A percentile compares a stretch with the other conserved stretches of the same genome.
Conservation (phyloP, 352 stramenopile genomes). For the Peronospora farinosa region DNA sequence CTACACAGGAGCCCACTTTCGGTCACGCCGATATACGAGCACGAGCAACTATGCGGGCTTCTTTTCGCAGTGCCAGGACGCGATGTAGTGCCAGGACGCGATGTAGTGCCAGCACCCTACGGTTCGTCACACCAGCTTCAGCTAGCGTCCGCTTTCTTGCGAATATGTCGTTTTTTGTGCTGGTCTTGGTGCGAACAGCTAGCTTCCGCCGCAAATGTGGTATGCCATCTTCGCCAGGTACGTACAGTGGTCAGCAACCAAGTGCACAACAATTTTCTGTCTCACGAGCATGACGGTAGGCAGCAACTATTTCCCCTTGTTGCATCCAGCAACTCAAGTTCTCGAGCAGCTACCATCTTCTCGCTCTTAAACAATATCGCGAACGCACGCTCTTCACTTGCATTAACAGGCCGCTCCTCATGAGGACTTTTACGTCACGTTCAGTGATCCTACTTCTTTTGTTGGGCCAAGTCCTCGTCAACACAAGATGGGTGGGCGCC, state of each 20-base stretch:
- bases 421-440: slow-evolving; percentile 72
- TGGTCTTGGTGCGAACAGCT: slow-evolving; percentile 33
- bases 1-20: slow-evolving; percentile 73
- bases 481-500: slow-evolving; percentile 48
- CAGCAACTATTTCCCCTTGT: slow-evolving; percentile 62
- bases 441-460: slow-evolving; percentile 73
- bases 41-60: slow-evolving; percentile 65
- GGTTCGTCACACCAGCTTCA: slow-evolving; percentile 69
- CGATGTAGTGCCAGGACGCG: slow-evolving; percentile 27
- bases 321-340: slow-evolving; percentile 74
- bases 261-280: slow-evolving; percentile 49
- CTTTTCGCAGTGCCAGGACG: slow-evolving; percentile 56
- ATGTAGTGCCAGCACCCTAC: slow-evolving; percentile 59
- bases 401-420: slow-evolving; percentile 66
- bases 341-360: slow-evolving; percentile 55
- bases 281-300: slow-evolving; percentile 55
- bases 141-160: slow-evolving; percentile 66
- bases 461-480: slow-evolving; percentile 70
- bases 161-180: slow-evolving; percentile 71
- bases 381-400: slow-evolving; percentile 52
- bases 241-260: slow-evolving; percentile 80
- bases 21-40: slow-evolving; percentile 73
- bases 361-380: slow-evolving; percentile 53
- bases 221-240: slow-evolving; percentile 64
- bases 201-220: slow-evolving; percentile 46